phyloP scores from a whole-genome alignment of 2,329 filamentous ascomycete species.

The Fusarium sp. region DNA sequence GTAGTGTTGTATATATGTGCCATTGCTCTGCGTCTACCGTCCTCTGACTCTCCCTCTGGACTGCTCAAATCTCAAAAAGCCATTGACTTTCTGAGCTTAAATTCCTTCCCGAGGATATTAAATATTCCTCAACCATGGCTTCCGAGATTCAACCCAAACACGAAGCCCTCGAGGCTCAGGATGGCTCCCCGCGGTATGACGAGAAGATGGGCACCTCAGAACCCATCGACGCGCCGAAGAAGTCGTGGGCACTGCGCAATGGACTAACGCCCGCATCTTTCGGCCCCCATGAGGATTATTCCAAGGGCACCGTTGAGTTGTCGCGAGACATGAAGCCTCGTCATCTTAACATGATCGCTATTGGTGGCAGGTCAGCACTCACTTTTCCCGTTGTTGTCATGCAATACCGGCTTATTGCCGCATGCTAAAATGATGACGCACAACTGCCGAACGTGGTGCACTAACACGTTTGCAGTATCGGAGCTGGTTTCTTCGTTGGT shows the following conservation, averaged over 20 bases:
- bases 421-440: slow-evolving; percentile 1
- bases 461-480: slow-evolving; percentile 56
- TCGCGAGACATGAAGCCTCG: slow-evolving; percentile 48
- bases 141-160: slow-evolving; percentile 36
- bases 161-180: slow-evolving; percentile 35
- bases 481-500: slow-evolving; percentile 73
- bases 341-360: slow-evolving; percentile 50
- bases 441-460: not conserved
- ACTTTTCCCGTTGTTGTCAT: slow-evolving; percentile 1
- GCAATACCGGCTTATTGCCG: slow-evolving; percentile 24
- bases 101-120: not conserved
- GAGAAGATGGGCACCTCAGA: slow-evolving; percentile 39
- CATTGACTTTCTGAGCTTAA: not conserved
- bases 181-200: slow-evolving; percentile 27
- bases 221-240: slow-evolving; percentile 2
- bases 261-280: slow-evolving; percentile 46
- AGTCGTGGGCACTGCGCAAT: slow-evolving; percentile 48
- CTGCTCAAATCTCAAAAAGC: not conserved
- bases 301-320: slow-evolving; percentile 41
- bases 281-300: slow-evolving; percentile 41
- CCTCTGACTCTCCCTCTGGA: not conserved
- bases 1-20: slow-evolving; percentile 20
- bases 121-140: slow-evolving; percentile 28
- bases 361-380: slow-evolving; percentile 47
- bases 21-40: slow-evolving; percentile 7